Base-by-base conservation (phyloP, 352 stramenopile genomes). In the Phytophthora megakarya region DNA sequence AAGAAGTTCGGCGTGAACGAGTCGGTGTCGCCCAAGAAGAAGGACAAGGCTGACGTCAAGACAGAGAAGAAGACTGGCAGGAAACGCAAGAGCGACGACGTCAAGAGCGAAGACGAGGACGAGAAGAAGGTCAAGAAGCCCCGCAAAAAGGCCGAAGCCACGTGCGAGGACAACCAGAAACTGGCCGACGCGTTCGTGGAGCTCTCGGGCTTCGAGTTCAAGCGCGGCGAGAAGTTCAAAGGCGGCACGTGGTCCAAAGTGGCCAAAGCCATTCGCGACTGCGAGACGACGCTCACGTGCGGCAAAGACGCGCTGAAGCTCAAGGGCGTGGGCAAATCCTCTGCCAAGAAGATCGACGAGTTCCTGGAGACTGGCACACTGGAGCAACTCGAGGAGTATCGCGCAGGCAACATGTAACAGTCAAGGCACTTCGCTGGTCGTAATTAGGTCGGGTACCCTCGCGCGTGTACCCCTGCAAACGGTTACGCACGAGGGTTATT, bases 241-340 rank as follows among this genome's bases (percentile, higher is more conserved):
- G 88, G 86, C 50, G 84, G 80, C 39, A 93, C 88, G 1, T 96
- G 86, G 83, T 93, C 86, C 35, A 96, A 96, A 62, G 88, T 95
- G 13, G 84, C 86, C 40, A 93, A 93, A 60, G 84, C 88, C 5
- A 89, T 96, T 43, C 84, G 84, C 21, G 84, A 94, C 26, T 67
- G 72, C 44, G 83, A 92, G 35, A 66, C 75, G 3, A 65, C 71
- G 22, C 87, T 96, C 73, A 76, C 60, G 18, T 78, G 71, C 16
- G 88, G 88, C 44, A 96, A 96, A 58, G 70, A 91, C 39, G 86
- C 86, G 8, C 68, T 83, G 43, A 95, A 96, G 60, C 73, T 96
- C 50, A 92, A 93, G 58, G 84, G 84, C 25, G 85, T 96, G 10
- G 88, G 88, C 60, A 96, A 96, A 61, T 85, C 81, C 6, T 87